A percentile compares a stretch with the other conserved stretches of the same genome.
These are phyloP conservation scores for Leishmania guyanensis DNA, from an alignment of 208 protist species.

Conservation along the genomic window DNA sequence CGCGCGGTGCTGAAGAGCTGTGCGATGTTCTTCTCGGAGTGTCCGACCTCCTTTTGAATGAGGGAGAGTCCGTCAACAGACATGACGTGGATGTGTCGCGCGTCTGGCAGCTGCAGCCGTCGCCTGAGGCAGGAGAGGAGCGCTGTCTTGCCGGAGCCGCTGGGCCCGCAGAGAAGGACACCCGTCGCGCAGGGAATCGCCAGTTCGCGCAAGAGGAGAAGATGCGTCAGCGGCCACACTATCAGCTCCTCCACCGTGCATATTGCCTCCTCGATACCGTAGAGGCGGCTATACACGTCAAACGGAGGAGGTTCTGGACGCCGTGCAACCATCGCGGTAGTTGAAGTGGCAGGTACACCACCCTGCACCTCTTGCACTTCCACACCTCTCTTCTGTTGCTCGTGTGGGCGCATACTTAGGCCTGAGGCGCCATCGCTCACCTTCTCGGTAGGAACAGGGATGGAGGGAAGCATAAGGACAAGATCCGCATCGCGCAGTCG, in stretches of 20 bases:
- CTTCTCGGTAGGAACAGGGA: background rate
- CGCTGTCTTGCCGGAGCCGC: constrained; percentile 87
- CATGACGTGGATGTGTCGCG: constrained; percentile 57
- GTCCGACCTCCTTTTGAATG: constrained; percentile 88
- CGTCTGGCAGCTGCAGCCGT: constrained; percentile 45
- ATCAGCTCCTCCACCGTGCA: constrained; percentile 66
- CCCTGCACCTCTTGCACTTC: background rate
- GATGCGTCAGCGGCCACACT: constrained; percentile 81
- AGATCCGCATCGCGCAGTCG: constrained; percentile 8
- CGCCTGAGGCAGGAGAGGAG: constrained; percentile 58
- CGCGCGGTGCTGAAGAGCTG: constrained; percentile 80
- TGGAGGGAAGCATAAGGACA: background rate
- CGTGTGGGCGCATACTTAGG: background rate
- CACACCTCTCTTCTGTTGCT: background rate
- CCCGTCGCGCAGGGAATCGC: constrained; percentile 63
- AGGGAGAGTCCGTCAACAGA: constrained; percentile 77
- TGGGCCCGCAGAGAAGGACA: constrained; percentile 78
- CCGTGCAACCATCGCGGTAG: background rate
- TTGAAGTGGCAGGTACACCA: background rate
- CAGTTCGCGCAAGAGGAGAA: constrained; percentile 37
- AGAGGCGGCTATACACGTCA: constrained; percentile 51
- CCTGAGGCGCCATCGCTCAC: background rate
- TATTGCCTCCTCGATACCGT: constrained; percentile 56
- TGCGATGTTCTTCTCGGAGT: constrained; percentile 88
- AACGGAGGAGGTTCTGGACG: background rate